Evolutionary conservation across 345 rosid species (phyloP).

Genomic region (Geranium brycei): DNA sequence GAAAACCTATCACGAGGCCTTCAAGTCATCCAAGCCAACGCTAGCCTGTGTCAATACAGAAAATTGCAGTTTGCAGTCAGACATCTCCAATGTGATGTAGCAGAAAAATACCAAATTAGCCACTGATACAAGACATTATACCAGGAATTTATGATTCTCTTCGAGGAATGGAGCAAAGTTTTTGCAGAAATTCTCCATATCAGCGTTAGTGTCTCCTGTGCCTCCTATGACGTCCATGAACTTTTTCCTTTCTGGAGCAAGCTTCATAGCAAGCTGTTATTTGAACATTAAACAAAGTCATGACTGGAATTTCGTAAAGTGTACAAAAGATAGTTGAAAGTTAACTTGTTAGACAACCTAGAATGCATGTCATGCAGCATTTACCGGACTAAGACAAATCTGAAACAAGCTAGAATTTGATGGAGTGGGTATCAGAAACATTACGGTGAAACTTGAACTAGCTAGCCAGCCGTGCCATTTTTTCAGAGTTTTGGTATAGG

Average conservation of each 20-base stretch:
- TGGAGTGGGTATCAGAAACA: conserved; percentile 7
- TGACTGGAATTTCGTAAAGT: too few species aligned
- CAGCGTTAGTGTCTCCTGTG: conserved; percentile 58
- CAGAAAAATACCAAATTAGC: background rate
- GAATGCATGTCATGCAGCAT: too few species aligned
- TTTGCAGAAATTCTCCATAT: conserved; percentile 76
- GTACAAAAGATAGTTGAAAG: too few species aligned
- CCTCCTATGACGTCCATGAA: conserved; percentile 82
- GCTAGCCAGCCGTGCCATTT: conserved; percentile 95
- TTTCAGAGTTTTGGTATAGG: conserved; percentile 80
- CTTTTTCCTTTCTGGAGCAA: conserved; percentile 93
- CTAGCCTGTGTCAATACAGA: conserved; percentile 41
- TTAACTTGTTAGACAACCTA: too few species aligned
- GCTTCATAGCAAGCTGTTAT: conserved; percentile 80
- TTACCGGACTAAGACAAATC: too few species aligned
- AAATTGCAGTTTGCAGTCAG: background rate
- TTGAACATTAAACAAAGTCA: conserved; percentile 1
- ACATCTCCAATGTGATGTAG: background rate
- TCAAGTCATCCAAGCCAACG: conserved; percentile 79
- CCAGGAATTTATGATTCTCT: conserved; percentile 92
- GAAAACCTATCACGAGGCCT: conserved; percentile 39
- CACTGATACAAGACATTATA: conserved; percentile 18
- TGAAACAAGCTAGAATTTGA: background rate
- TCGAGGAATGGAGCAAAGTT: conserved; percentile 68
- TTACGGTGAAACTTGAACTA: conserved; percentile 76